Base-by-base conservation (phyloP, 768 basidiomycete species). In the Leccinum sublutescens region DNA sequence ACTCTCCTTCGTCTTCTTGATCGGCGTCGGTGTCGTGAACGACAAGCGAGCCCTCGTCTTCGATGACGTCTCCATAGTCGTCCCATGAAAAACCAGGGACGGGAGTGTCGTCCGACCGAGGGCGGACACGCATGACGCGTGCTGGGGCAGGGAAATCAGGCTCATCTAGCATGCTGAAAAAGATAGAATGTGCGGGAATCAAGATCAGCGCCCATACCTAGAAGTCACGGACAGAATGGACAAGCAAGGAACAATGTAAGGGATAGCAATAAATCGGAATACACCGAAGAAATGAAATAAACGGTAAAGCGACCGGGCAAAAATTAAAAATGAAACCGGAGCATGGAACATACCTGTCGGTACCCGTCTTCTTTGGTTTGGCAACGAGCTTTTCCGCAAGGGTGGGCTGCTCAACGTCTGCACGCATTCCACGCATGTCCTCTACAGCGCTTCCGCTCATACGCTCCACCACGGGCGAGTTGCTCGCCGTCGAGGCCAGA, bases 1-100 rank as follows among this genome's bases (percentile, higher is more conserved):
- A 93, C 17, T 77, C 79, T 2, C 85, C 88, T 53, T 87, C 89
- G 55, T 90, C 90, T 68, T 89, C 89, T 27, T 82, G 85, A 58
- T 85, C 87, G 5, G 82, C 84, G 48, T 85, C 87, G 4, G 82
- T 84, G 49, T 85, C 85, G 52, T 80, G 80, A n/a, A 77, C 9
- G n/a, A 9, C 79, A 11, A 74, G 79, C 40, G 73, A 69, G 34
- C 62, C 64, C 0, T 68, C n/a, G 43, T 45, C 74, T 17, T 67
- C 67, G 53, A 81, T 71, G 21, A 83, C 83, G 54, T 90, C 87
- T 57, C 91, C 90, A 66, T 91, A 91, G 75, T 91, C 89, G 0
- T 75, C 85, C 89, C 87, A 89, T 0, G 87, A 83, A 69, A 87
- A 88, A 0, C 89, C 88, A 6, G 77, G 71, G 8, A 82, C 84